Evolutionary conservation across 129 eudicot species (phyloP).

Genomic region (Heracleum sosnowskyi): DNA sequence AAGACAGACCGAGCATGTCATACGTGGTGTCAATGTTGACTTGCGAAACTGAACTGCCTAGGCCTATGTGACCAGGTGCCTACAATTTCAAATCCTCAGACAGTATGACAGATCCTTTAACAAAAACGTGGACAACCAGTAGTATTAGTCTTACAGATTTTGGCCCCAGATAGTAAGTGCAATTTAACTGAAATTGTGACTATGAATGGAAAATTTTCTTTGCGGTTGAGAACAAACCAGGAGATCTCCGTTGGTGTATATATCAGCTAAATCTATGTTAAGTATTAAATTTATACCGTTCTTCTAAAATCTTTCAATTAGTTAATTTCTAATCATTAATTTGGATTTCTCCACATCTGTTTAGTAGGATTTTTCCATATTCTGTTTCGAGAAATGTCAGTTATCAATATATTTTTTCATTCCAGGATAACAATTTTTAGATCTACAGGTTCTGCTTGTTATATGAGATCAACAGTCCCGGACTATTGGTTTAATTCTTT

Average conservation of each 20-base stretch:
- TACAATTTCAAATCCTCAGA: slow-evolving; percentile 2
- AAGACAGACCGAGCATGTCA: slow-evolving; percentile 36
- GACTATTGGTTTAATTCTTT: too few species aligned
- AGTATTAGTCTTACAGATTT: background rate
- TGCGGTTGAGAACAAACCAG: background rate
- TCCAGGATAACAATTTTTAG: background rate
- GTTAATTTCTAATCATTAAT: background rate
- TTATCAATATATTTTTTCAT: too few species aligned
- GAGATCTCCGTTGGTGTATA: too few species aligned
- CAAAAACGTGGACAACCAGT: background rate
- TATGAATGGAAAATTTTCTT: background rate
- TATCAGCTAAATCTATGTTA: too few species aligned
- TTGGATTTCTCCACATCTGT: background rate
- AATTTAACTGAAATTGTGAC: background rate
- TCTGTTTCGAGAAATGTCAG: background rate
- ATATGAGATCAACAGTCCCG: too few species aligned
- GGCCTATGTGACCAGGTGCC: slow-evolving; percentile 28
- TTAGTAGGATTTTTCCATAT: background rate
- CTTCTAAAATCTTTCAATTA: background rate
- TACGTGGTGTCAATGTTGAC: slow-evolving; percentile 25
- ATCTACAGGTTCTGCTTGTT: too few species aligned
- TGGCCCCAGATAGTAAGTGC: background rate
- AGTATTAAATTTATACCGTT: too few species aligned
- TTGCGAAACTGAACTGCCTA: slow-evolving; percentile 14
- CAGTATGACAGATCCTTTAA: background rate